These are phyloP conservation scores for Colletotrichum viniferum DNA, from an alignment of 2,329 filamentous ascomycete genomes.

Conservation along the genomic window DNA sequence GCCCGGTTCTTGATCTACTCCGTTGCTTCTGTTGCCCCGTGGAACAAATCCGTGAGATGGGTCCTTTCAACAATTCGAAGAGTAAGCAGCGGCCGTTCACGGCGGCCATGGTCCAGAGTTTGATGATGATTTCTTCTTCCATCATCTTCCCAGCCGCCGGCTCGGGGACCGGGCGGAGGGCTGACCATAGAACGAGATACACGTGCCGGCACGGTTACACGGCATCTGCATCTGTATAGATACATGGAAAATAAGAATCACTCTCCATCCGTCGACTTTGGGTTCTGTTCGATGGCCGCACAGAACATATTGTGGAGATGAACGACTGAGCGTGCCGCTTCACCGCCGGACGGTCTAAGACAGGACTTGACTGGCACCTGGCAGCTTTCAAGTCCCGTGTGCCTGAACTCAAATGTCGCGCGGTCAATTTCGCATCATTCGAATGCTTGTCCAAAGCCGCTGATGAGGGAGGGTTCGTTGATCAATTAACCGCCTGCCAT, in stretches of 20 bases:
- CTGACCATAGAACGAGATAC: slow-evolving; percentile 7
- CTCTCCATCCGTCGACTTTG: not conserved
- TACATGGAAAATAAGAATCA: not conserved
- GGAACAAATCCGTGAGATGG: not conserved
- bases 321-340: slow-evolving; percentile 17
- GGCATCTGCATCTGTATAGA: not conserved
- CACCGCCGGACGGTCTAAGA: slow-evolving; percentile 18
- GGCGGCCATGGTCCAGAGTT: not conserved
- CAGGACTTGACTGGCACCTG: slow-evolving; percentile 12
- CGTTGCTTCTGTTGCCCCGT: slow-evolving; percentile 19
- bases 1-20: not conserved
- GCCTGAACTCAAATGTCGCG: not conserved
- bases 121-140: not conserved
- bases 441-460: slow-evolving; percentile 15
- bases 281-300: not conserved
- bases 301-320: slow-evolving; percentile 18
- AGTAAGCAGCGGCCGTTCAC: slow-evolving; percentile 8
- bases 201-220: not conserved
- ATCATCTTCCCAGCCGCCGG: slow-evolving; percentile 1
- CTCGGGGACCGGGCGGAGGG: not conserved
- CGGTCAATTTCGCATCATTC: slow-evolving; percentile 8
- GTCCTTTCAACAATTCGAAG: not conserved
- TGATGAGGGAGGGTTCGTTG: slow-evolving; percentile 2
- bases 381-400: slow-evolving; percentile 10
- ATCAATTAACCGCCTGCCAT: not conserved